Percentiles rank a stretch among this genome's conserved stretches.
phyloP scores from a whole-genome alignment of 768 basidiomycete genomes.

The Ramaria rubella region DNA sequence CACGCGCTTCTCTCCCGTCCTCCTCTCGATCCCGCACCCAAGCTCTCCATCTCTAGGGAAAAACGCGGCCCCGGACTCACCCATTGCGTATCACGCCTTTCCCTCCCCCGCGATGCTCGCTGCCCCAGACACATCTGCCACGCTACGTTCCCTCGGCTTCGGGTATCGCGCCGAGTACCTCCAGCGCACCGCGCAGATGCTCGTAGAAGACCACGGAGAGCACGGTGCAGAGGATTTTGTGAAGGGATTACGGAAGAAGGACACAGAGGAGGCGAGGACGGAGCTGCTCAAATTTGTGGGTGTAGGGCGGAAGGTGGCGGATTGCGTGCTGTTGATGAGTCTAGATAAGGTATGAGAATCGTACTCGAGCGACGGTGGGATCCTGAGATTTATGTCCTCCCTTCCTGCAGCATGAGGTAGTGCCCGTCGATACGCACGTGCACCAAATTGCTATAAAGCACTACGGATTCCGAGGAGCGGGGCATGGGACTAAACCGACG shows the following conservation, averaged over 20 bases:
- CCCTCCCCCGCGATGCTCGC: constrained; percentile 70
- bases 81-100: constrained; percentile 65
- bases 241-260: constrained; percentile 38
- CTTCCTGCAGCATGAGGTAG: constrained; percentile 59
- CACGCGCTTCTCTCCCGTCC: constrained; percentile 61
- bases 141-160: constrained; percentile 80
- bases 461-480: constrained; percentile 54
- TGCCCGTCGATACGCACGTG: constrained; percentile 96
- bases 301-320: constrained; percentile 94
- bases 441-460: constrained; percentile 80
- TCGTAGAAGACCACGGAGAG: constrained; percentile 49
- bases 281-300: constrained; percentile 80
- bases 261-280: constrained; percentile 56
- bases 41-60: constrained; percentile 20
- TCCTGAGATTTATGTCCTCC: neutral
- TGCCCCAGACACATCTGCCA: constrained; percentile 46
- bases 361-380: neutral
- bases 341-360: constrained; percentile 63
- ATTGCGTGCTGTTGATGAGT: constrained; percentile 91
- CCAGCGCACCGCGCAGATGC: constrained; percentile 72
- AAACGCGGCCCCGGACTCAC: constrained; percentile 26
- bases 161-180: constrained; percentile 94
- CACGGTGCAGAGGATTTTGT: constrained; percentile 63
- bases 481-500: constrained; percentile 38
- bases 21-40: constrained; percentile 45